Percentiles rank a stretch among this genome's conserved stretches.
These are phyloP conservation scores for Fusarium nygamai DNA, from an alignment of 2,329 filamentous ascomycete genomes.

Conservation along the genomic window DNA sequence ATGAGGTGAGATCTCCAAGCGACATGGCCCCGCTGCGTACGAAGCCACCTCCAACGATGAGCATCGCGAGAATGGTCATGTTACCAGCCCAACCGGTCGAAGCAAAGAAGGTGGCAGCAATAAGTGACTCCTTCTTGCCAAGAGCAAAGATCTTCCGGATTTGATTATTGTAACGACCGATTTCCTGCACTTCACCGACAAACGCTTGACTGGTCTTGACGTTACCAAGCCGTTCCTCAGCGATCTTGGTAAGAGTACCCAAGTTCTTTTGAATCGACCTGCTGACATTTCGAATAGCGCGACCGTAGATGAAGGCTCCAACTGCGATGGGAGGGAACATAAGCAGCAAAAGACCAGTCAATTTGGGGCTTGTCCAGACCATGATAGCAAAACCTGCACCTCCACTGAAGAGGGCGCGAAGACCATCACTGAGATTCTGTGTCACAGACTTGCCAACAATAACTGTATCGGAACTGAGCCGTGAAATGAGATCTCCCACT, in stretches of 20 bases:
- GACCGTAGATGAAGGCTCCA: conserved; percentile 90
- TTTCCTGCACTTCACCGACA: conserved; percentile 90
- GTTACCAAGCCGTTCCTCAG: conserved; percentile 96
- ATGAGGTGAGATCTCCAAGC: conserved; percentile 92
- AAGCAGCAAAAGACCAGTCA: conserved; percentile 86
- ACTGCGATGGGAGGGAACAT: conserved; percentile 93
- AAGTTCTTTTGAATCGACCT: conserved; percentile 94
- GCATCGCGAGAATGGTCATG: conserved; percentile 90
- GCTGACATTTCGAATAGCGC: conserved; percentile 87
- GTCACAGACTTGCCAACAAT: conserved; percentile 99
- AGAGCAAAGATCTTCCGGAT: conserved; percentile 91
- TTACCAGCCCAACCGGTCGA: conserved; percentile 93
- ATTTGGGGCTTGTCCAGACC: conserved; percentile 92
- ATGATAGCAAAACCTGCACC: conserved; percentile 90
- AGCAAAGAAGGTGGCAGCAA: conserved; percentile 89
- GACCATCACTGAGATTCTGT: conserved; percentile 95
- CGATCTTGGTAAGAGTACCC: conserved; percentile 93
- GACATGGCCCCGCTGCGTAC: conserved; percentile 87
- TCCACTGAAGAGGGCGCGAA: conserved; percentile 89
- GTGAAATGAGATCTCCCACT: conserved; percentile 94
- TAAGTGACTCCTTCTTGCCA: conserved; percentile 85
- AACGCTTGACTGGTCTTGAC: conserved; percentile 97
- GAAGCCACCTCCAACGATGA: conserved; percentile 90
- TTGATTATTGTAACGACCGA: conserved; percentile 90
- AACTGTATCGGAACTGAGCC: conserved; percentile 94